Base-by-base conservation (phyloP, 2,329 filamentous ascomycete species). In the Hypoxylon sp. region DNA sequence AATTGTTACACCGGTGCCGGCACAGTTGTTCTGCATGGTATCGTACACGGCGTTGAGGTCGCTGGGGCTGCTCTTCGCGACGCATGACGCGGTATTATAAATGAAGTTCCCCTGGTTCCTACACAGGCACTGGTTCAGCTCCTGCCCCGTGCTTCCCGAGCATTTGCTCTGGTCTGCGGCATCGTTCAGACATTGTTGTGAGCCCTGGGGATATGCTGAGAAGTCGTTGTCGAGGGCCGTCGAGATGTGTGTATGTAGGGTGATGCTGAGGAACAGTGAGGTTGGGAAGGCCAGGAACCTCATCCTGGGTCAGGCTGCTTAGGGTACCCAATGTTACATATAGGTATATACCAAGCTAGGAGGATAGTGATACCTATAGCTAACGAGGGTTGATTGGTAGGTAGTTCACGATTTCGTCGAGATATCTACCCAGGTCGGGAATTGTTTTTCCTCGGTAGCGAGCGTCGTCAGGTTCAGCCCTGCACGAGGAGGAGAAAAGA, bases 101-200 rank as follows among this genome's bases (percentile, higher is more conserved):
- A 87, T 78, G 74, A 87, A 88, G 69, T 82, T 78, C 60, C 83
- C 83, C 33, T 79, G 77, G 68, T 87, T 86, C 67, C 75, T 74
- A 73, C 86, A 88, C 1, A 87, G 79, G 58, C 86, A 88, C 1
- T 73, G 57, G 70, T 88, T 87, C 67, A 86, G 78, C 31, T 80
- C 76, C 0, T 72, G 48, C 2, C 80, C 78, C 0, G 80, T 81
- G 19, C 74, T 72, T 17, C 82, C 82, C 4, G 77, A 76, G 76
- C 86, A 88, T 3, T 75, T 71, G 14, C 81, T 82, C 19, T 65
- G 33, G 51, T 78, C 73, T 31, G 84, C 80, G 3, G 84, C 78
- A 14, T 78, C 52, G 68, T 80, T 75, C 1, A 88, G 77, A 64
- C 86, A 88, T 6, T 73, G 5, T 62, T 83, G 83, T 1, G 83